Base-by-base conservation (phyloP, 805 yeast genomes). In the Yarrowia keelungensis region DNA sequence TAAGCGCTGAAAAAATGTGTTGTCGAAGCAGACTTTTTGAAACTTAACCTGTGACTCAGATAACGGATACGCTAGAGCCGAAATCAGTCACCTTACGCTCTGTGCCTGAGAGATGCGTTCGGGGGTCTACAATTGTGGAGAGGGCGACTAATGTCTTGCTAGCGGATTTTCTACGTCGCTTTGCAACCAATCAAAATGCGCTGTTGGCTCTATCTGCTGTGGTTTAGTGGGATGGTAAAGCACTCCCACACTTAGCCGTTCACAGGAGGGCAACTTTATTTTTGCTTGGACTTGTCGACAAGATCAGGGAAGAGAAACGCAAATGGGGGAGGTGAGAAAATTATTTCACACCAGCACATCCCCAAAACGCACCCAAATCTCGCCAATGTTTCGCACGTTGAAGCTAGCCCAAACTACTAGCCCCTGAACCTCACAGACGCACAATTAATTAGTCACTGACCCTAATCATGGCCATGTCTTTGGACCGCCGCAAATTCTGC, bases 1-100 rank as follows among this genome's bases (percentile, higher is more conserved):
- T 43, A 43, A 43, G 32, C 39, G 16, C 41, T 58, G 64, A 43
- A 58, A 19, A 58, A 58, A 8, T 42, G 64, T 42, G 64, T 41
- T 50, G 50, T 26, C 32, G 32, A 26, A 43, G 46, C 50, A 43
- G 50, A 56, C 39, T 41, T 39, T 39, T 19, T 56, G 19, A 58
- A 58, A 43, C 64, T 43, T 43, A 58, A 43, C 58, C 50, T 43
- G 64, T 58, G 64, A 58, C 50, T 58, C 64, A 58, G 64, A 58
- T 58, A 58, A 58, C 64, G 64, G 64, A 58, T 58, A 43, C 41
- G 50, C 46, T 58, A 38, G 64, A 43, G 45, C 64, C 64, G 50
- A 32, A 43, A 10, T 42, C 50, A 58, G 64, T 58, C 64, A 58
- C 41, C 36, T 4, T 16, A 42, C 64, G 45, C 45, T 16, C 41